phyloP scores from a whole-genome alignment of 306 rosid genomes.

The Cercis canadensis region DNA sequence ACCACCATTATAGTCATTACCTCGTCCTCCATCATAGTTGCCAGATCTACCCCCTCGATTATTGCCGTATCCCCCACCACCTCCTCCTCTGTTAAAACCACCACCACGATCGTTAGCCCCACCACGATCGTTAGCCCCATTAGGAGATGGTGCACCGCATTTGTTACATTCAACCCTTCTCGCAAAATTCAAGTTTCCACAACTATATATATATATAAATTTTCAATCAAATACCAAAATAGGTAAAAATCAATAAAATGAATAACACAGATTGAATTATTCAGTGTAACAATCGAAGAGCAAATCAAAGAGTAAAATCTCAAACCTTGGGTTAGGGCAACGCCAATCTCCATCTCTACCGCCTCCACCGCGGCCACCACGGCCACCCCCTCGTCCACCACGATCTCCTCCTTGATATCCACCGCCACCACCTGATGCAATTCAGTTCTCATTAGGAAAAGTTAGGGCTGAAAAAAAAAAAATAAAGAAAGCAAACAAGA shows the following conservation, averaged over 20 bases:
- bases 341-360: conserved; percentile 99
- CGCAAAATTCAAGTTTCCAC: conserved; percentile 94
- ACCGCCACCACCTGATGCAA: conserved; percentile 66
- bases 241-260: conserved; percentile 1
- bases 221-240: conserved; percentile 21
- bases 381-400: conserved; percentile 68
- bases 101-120: too few species aligned
- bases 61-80: conserved; percentile 57
- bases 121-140: conserved; percentile 57
- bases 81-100: conserved; percentile 55
- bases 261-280: neutral
- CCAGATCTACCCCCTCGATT: conserved; percentile 66
- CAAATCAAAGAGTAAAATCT: neutral
- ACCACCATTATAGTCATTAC: conserved; percentile 52
- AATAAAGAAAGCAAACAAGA: neutral
- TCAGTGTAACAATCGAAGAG: neutral
- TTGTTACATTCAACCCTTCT: conserved; percentile 97
- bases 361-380: conserved; percentile 82
- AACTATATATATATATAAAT: conserved; percentile 59
- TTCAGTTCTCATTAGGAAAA: conserved; percentile 24
- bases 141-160: conserved; percentile 89
- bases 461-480: neutral
- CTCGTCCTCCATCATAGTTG: conserved; percentile 60
- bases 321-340: conserved; percentile 85
- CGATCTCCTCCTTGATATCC: conserved; percentile 90